Conservation (phyloP, 2,329 filamentous ascomycete species). For the Aspergillus persii region DNA sequence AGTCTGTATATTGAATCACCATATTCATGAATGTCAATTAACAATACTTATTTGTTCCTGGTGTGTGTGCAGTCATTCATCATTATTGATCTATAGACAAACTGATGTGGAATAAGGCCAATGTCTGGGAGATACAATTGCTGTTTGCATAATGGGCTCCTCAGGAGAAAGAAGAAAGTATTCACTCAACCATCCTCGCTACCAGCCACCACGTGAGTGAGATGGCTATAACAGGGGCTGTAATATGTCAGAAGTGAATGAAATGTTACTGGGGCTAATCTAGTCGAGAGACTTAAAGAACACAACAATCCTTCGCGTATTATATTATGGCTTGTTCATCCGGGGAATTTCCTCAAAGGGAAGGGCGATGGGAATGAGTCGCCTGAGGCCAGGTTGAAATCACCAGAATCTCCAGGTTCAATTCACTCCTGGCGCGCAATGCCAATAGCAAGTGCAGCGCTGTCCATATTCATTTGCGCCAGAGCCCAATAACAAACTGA, state of each 20-base stretch:
- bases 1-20: not conserved
- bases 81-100: not conserved
- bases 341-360: not conserved
- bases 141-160: too few relatives aligned
- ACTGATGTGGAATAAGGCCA: too few relatives aligned
- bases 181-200: too few relatives aligned
- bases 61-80: not conserved
- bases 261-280: too few relatives aligned
- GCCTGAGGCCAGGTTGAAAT: not conserved
- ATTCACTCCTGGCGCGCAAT: not conserved
- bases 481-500: not conserved
- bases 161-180: too few relatives aligned
- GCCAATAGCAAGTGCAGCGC: not conserved
- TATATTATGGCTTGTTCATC: too few relatives aligned
- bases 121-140: too few relatives aligned
- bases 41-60: not conserved
- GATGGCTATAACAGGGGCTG: too few relatives aligned
- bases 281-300: too few relatives aligned
- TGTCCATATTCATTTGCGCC: not conserved
- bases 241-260: too few relatives aligned
- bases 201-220: too few relatives aligned
- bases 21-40: not conserved
- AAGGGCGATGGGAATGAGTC: not conserved
- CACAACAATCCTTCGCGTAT: too few relatives aligned
- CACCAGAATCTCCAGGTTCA: not conserved